These are phyloP conservation scores for Rhododendron simsii DNA, from an alignment of 148 eudicot species.

Conservation along the genomic window DNA sequence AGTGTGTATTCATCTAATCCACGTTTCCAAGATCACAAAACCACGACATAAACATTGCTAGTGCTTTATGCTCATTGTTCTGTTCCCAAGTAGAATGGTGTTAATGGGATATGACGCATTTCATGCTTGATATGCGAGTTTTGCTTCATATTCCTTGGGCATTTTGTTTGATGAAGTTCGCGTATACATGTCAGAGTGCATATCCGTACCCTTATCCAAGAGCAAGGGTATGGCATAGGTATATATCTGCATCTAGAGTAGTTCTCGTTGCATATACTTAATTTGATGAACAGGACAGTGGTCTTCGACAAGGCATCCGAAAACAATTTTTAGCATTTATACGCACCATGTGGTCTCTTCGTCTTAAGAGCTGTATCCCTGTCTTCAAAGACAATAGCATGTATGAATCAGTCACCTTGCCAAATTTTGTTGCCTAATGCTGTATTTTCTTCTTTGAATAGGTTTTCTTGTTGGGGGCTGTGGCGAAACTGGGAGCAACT, in stretches of 20 bases:
- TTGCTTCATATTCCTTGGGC: not conserved
- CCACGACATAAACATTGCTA: not conserved
- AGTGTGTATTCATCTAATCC: not conserved
- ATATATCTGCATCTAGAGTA: not conserved
- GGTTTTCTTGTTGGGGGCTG: conserved; percentile 82
- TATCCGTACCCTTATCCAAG: not conserved
- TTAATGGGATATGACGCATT: not conserved
- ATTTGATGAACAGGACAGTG: not conserved
- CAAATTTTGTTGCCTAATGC: conserved; percentile 6
- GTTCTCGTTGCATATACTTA: not conserved
- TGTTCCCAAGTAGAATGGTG: not conserved
- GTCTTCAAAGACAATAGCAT: not conserved
- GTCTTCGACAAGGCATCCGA: not conserved
- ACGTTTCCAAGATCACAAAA: not conserved
- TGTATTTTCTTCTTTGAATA: conserved; percentile 19
- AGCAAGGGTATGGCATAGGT: not conserved
- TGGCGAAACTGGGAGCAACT: conserved; percentile 96
- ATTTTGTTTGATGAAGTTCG: not conserved
- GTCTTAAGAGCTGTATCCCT: not conserved
- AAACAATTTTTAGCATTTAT: not conserved
- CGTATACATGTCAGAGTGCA: not conserved
- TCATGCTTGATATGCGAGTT: not conserved
- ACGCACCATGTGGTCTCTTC: not conserved
- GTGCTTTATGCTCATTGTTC: not conserved
- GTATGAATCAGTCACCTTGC: conserved; percentile 1